phyloP scores from a whole-genome alignment of 2,329 filamentous ascomycete species.

The Alternaria ethzedia region DNA sequence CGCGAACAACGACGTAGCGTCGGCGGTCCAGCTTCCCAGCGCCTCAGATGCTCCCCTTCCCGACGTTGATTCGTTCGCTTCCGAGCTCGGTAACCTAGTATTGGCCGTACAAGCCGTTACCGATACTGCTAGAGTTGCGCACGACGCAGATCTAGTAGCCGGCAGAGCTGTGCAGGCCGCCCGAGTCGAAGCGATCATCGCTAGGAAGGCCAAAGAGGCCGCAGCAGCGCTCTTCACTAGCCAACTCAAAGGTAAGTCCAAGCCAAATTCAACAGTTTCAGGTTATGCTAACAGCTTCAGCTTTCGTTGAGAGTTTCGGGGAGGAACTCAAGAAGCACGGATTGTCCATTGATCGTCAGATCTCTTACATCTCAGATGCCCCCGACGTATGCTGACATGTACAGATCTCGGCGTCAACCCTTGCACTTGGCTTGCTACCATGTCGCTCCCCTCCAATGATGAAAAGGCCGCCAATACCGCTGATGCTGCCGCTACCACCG shows the following conservation, averaged over 20 bases:
- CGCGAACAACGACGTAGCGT: background rate
- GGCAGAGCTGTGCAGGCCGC: background rate
- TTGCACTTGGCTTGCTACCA: background rate
- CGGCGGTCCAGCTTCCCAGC: background rate
- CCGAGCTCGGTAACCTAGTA: background rate
- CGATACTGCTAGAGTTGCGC: background rate
- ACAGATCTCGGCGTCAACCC: background rate
- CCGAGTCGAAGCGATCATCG: background rate
- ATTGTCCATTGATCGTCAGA: background rate
- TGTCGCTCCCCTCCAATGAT: background rate
- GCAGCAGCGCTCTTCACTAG: background rate
- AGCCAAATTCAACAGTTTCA: background rate
- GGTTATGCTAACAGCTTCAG: background rate
- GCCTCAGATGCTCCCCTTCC: rapidly evolving
- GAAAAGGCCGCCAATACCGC: background rate
- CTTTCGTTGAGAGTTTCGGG: background rate
- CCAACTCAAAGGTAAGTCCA: background rate
- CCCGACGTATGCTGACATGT: background rate
- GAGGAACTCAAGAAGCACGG: background rate
- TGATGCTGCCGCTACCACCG: background rate
- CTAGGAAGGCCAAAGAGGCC: background rate
- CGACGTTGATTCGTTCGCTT: rapidly evolving
- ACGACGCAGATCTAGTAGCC: background rate
- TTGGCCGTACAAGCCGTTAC: background rate
- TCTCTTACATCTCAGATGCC: background rate